Evolutionary conservation across 2,329 filamentous ascomycete genomes (phyloP), one percentile per base, ranked within the genome.

Genomic region (Pseudocercospora fuligena): DNA sequence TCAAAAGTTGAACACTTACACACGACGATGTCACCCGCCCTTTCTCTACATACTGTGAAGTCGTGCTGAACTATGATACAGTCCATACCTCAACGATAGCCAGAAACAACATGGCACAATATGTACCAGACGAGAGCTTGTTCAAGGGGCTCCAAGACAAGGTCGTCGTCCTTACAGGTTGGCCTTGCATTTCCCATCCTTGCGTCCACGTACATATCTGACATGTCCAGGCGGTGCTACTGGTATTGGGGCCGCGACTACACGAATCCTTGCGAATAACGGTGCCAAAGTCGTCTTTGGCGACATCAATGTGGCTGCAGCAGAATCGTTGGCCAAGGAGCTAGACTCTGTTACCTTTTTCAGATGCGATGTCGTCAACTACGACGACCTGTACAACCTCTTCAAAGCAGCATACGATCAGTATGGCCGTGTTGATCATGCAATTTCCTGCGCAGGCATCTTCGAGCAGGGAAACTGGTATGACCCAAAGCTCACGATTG

Each of bases 341-440:
- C 29, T 40, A 8, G 69, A 72, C 9, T 66, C 67, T 25, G 64
- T 72, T 27, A 70, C 69, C 3, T 86, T 84, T 73, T 76, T 81
- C 14, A 72, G 76, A 19, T 79, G 79, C 33, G 82, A 86, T 72
- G 82, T 85, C 8, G 78, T 79, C 9, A 73, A 79, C 51, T 85
- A 86, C 70, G 70, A 78, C n/a, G 79, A 81, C 14, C 80, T 83
- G 29, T 73, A 85, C 31, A 75, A 75, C 3, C 75, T 86, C 4
- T 86, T 86, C 72, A 80, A 83, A 25, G 67, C 77, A 2, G 82
- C 84, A 0, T 79, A 80, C 49, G 73, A 79, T 6, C 78, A 76
- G n/a, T 82, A 83, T 65, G 81, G 82, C 2, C 76, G 76, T 5
- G 78, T 86, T 23, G 84, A 87, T 65, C 80, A 83, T 66, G 84